A percentile compares a stretch with the other conserved stretches of the same genome.
phyloP scores from a whole-genome alignment of 371 early-diverging fungal species.

The Mucor circinelloides region DNA sequence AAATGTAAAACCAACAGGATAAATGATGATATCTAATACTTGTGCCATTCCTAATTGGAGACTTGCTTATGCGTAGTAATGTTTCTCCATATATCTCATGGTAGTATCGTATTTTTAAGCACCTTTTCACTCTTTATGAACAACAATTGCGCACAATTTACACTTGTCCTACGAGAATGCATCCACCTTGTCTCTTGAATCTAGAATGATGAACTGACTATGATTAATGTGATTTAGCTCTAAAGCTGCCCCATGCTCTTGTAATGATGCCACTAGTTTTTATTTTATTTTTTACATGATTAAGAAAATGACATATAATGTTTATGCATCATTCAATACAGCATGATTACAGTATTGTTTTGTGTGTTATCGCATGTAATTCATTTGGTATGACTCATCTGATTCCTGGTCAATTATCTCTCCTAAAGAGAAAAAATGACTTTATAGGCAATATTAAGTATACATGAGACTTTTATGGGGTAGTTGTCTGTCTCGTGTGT shows the following conservation, averaged over 20 bases:
- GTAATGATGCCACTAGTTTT: background rate
- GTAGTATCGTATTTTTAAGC: background rate
- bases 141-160: background rate
- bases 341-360: background rate
- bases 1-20: background rate
- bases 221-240: background rate
- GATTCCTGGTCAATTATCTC: background rate
- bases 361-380: background rate
- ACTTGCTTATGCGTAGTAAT: background rate
- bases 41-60: background rate
- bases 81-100: background rate
- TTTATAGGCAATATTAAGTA: background rate
- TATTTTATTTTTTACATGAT: background rate
- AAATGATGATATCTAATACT: background rate
- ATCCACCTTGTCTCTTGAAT: background rate
- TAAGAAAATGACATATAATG: background rate
- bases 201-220: background rate
- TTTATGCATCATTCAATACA: background rate
- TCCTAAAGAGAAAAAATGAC: background rate
- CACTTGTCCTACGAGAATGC: background rate
- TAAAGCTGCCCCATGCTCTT: background rate
- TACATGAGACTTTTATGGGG: background rate
- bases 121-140: background rate
- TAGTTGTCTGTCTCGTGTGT: background rate
- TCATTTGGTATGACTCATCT: background rate